Evolutionary conservation across 148 eudicot genomes (phyloP), one percentile per base, ranked within the genome.

Genomic region (Cornus kousa): DNA sequence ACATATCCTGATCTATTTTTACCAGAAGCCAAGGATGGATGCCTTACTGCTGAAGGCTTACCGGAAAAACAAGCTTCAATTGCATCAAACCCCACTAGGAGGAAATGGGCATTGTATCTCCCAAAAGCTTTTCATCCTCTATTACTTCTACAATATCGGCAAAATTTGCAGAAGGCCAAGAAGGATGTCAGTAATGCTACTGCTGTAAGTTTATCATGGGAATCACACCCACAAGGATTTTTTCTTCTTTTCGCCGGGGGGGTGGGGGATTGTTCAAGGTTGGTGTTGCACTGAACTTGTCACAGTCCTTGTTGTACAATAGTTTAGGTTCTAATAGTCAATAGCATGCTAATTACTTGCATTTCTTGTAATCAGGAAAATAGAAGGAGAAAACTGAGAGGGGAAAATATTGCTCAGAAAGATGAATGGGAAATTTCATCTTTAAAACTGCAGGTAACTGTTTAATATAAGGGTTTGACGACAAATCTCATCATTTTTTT

Each of bases 91-190:
- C 80, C 81, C 20, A 76, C 87, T 71, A 83, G 71, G 76, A 87
- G 76, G 80, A 88, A 90, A 78, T 93, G 99, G 98, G 88, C 83
- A 71, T 81, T 96, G 83, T 88, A 88, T 87, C 77, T 96, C 73
- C 97, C 92, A 59, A 92, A 87, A 81, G 94, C 94, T 57, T 82
- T 86, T 86, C 99, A 96, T 83, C 99, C 99, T 64, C 78, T 96
- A 17, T 82, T 96, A 78, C 91, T 96, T 83, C 89, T 92, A 73
- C 88, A 85, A 78, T 92, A 96, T 82, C 83, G 88, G 17, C 87
- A 86, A 23, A 83, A 80, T 62, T 82, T 96, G 77, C 82, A 79
- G 76, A 90, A 88, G 83, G 95, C 98, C 73, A 83, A 78, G 85
- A 92, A 90, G 84, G 94, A 89, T 85, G 84, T 92, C 72, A 86